Percentiles rank a stretch among this genome's conserved stretches.
These are phyloP conservation scores for Lactarius quietus DNA, from an alignment of 768 basidiomycete genomes.

Conservation along the genomic window DNA sequence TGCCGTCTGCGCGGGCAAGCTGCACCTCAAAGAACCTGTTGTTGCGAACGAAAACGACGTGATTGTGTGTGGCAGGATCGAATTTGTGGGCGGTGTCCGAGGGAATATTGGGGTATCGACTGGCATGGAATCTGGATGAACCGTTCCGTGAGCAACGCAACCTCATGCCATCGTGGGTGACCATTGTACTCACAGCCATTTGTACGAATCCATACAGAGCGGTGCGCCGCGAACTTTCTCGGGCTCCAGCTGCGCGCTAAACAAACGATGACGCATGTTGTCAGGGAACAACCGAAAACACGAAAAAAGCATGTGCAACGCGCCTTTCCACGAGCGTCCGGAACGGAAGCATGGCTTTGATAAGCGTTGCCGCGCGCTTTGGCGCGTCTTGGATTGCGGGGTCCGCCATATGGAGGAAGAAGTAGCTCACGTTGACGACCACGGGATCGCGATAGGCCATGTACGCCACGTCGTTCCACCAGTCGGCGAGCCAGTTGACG, in stretches of 20 bases:
- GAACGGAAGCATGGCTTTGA: slow-evolving; percentile 86
- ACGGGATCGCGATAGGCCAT: slow-evolving; percentile 88
- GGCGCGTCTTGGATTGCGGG: slow-evolving; percentile 50
- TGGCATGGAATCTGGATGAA: slow-evolving; percentile 74
- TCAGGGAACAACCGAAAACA: slow-evolving; percentile 7
- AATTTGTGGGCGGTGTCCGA: slow-evolving; percentile 84
- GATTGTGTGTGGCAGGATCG: slow-evolving; percentile 68
- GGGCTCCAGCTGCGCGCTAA: slow-evolving; percentile 75
- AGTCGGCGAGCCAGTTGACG: slow-evolving; percentile 89
- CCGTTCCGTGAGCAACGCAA: background rate
- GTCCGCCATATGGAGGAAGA: slow-evolving; percentile 83
- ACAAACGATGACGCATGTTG: background rate
- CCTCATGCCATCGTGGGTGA: background rate
- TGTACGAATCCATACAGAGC: slow-evolving; percentile 90
- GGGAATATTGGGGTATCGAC: slow-evolving; percentile 81
- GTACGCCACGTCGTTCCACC: slow-evolving; percentile 96
- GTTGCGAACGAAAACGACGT: slow-evolving; percentile 87
- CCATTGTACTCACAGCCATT: slow-evolving; percentile 66
- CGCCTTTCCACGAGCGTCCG: slow-evolving; percentile 79
- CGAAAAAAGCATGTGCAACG: background rate
- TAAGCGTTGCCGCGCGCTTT: slow-evolving; percentile 71
- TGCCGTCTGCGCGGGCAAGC: slow-evolving; percentile 57
- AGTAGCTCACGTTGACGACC: slow-evolving; percentile 92
- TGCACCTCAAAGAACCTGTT: slow-evolving; percentile 88
- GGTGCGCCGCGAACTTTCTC: slow-evolving; percentile 78